A percentile compares a stretch with the other conserved stretches of the same genome.
phyloP scores from a whole-genome alignment of 768 basidiomycete species.

The Termitomyces sp. region DNA sequence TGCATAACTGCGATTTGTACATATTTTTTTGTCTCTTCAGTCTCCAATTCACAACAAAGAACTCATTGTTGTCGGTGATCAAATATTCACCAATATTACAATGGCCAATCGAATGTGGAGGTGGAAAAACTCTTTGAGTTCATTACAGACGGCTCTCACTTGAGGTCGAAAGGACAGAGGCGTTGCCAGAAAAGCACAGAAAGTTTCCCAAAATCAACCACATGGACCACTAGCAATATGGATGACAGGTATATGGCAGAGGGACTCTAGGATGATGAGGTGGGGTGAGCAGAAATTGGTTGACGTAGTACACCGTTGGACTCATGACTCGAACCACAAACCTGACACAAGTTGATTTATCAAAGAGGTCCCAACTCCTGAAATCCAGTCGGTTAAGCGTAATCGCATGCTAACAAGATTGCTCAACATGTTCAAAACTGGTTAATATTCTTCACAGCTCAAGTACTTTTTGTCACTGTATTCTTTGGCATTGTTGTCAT shows the following conservation, averaged over 20 bases:
- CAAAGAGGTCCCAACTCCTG: constrained; percentile 17
- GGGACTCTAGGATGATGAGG: constrained; percentile 58
- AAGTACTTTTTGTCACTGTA: constrained; percentile 57
- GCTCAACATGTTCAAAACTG: constrained; percentile 2
- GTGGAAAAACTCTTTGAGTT: constrained; percentile 7
- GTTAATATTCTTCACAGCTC: not conserved
- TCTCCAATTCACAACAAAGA: constrained; percentile 55
- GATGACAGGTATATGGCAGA: constrained; percentile 68
- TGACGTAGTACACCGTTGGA: constrained; percentile 38
- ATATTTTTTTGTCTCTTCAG: constrained; percentile 67
- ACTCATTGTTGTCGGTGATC: constrained; percentile 85
- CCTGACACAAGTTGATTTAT: constrained; percentile 24
- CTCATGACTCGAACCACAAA: constrained; percentile 18
- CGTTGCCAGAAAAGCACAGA: constrained; percentile 21
- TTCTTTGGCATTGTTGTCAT: constrained; percentile 76
- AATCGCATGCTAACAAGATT: constrained; percentile 4
- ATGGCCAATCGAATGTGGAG: constrained; percentile 71
- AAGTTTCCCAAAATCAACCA: constrained; percentile 8
- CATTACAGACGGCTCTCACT: constrained; percentile 11
- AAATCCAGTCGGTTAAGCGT: constrained; percentile 1
- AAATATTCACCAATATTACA: constrained; percentile 88
- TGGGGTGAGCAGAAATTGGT: constrained; percentile 53
- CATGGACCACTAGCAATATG: constrained; percentile 60
- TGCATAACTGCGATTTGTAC: constrained; percentile 66
- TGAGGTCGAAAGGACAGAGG: constrained; percentile 22